Evolutionary conservation across 495 filamentous ascomycete genomes (phyloP).

Genomic region (Penicillium tannophilum): DNA sequence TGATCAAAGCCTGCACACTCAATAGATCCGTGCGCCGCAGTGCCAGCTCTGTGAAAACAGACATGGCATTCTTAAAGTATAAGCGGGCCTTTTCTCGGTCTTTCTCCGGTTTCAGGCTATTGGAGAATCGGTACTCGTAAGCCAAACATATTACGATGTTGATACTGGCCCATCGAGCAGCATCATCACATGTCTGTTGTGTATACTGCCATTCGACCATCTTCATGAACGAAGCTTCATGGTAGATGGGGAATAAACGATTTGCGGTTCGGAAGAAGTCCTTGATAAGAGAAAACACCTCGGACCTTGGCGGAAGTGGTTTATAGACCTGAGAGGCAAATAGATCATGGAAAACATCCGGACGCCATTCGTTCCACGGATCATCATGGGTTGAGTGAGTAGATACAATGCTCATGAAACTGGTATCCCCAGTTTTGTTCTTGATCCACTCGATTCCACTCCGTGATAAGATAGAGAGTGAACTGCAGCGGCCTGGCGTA

Average conservation of each 20-base stretch:
- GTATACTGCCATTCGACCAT: conserved; percentile 94
- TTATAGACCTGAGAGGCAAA: conserved; percentile 81
- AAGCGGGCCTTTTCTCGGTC: conserved; percentile 88
- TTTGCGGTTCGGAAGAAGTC: conserved; percentile 97
- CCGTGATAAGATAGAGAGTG: conserved; percentile 91
- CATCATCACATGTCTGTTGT: conserved; percentile 83
- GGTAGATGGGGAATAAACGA: conserved; percentile 93
- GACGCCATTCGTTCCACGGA: conserved; percentile 89
- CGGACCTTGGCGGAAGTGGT: conserved; percentile 74
- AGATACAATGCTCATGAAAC: conserved; percentile 83
- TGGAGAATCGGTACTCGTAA: conserved; percentile 86
- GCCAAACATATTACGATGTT: conserved; percentile 91
- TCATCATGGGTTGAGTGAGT: conserved; percentile 71
- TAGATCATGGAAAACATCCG: conserved; percentile 87
- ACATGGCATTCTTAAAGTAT: conserved; percentile 95
- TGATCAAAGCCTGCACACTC: conserved; percentile 90
- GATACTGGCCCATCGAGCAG: conserved; percentile 94
- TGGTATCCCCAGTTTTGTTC: conserved; percentile 85
- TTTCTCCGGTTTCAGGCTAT: conserved; percentile 79
- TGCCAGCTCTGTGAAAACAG: conserved; percentile 83
- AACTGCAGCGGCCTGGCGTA: conserved; percentile 77
- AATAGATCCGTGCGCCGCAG: conserved; percentile 92
- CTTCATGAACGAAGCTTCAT: conserved; percentile 94
- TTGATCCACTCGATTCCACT: conserved; percentile 98
- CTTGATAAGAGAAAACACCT: conserved; percentile 76